These are phyloP conservation scores for Hibiscus mutabilis DNA, from an alignment of 345 rosid species.

Conservation along the genomic window DNA sequence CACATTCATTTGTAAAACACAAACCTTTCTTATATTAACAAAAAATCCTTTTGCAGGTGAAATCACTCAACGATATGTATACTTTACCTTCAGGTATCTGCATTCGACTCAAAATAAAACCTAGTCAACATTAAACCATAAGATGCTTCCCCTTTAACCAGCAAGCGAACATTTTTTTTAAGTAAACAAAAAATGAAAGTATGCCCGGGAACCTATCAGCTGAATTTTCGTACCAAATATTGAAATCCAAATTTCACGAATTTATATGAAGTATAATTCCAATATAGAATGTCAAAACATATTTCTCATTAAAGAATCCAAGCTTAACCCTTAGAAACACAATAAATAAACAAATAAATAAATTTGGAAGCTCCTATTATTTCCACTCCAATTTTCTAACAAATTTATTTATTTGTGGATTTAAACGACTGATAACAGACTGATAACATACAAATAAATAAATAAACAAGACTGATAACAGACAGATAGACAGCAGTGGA, in stretches of 20 bases:
- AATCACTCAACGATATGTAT: not conserved
- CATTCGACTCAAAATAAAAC: constrained; percentile 12
- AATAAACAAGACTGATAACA: not conserved
- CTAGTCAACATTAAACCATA: constrained; percentile 1
- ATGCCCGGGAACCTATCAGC: constrained; percentile 3
- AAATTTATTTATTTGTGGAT: too few relatives aligned
- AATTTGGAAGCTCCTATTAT: not conserved
- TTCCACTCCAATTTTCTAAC: constrained; percentile 7
- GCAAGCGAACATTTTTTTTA: not conserved
- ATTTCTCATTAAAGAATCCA: not conserved
- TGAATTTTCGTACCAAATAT: constrained; percentile 3
- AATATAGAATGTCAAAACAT: not conserved
- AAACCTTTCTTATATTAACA: not conserved
- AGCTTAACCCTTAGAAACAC: not conserved
- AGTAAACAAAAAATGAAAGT: not conserved
- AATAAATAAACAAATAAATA: not conserved
- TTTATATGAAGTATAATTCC: not conserved
- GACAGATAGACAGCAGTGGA: not conserved
- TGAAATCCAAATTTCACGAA: not conserved
- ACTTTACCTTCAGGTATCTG: constrained; percentile 13
- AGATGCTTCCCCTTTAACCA: not conserved
- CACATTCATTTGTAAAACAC: constrained; percentile 57
- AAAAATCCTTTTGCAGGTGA: constrained; percentile 3
- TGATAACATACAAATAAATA: too few relatives aligned
- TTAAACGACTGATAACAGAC: not conserved